These are phyloP conservation scores for Pichia sp. DNA, from an alignment of 1,139 yeast genomes.

Conservation along the genomic window DNA sequence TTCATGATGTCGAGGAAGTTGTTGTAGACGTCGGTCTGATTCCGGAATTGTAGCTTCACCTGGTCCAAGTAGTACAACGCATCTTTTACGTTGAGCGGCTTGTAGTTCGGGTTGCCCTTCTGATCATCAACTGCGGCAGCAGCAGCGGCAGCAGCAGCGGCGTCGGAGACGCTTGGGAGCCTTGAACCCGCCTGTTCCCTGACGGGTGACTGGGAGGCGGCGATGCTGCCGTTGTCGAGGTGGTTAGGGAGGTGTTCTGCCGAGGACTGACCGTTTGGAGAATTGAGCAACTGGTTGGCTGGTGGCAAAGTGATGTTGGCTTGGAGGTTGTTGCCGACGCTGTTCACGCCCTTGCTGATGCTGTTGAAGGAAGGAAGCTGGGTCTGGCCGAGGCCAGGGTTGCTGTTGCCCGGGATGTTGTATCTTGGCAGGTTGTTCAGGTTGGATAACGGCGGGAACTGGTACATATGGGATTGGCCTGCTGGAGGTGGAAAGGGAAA, in stretches of 20 bases:
- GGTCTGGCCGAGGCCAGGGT: constrained; percentile 12
- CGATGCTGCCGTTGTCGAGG: not conserved
- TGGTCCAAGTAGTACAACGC: constrained; percentile 93
- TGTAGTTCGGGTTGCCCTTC: constrained; percentile 37
- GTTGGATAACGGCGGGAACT: constrained; percentile 16
- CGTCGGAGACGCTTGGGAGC: not conserved
- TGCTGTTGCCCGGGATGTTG: not conserved
- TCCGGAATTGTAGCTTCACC: constrained; percentile 86
- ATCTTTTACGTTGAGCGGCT: constrained; percentile 93
- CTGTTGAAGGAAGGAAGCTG: constrained; percentile 16
- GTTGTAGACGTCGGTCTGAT: constrained; percentile 93
- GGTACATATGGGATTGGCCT: constrained; percentile 15
- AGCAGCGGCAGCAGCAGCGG: not conserved
- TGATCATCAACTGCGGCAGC: not conserved
- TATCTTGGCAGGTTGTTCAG: constrained; percentile 13
- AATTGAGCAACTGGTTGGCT: constrained; percentile 15
- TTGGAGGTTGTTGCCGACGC: not conserved
- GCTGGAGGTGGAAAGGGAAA: not conserved
- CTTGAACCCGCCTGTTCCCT: not conserved
- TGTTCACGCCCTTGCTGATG: constrained; percentile 11
- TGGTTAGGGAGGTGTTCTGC: not conserved
- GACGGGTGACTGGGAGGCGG: not conserved
- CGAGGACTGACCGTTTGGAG: constrained; percentile 1
- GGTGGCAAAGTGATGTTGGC: constrained; percentile 23
- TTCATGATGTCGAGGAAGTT: constrained; percentile 96